phyloP scores from a whole-genome alignment of 345 rosid genomes.

The Anacardium occidentale region DNA sequence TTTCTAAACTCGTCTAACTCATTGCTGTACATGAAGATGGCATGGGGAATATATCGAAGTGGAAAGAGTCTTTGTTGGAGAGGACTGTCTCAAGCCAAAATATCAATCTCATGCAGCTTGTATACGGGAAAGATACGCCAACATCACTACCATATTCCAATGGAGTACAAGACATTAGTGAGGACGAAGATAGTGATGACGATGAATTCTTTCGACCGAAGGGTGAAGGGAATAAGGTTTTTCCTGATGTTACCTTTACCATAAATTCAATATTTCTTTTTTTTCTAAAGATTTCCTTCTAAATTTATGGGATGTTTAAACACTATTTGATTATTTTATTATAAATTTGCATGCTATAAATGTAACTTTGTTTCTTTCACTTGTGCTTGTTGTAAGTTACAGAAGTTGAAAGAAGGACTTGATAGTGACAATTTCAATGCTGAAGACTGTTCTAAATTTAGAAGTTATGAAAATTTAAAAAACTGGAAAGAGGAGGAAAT shows the following conservation, averaged over 20 bases:
- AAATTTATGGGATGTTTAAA: background rate
- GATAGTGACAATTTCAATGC: conserved; percentile 39
- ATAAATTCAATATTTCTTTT: background rate
- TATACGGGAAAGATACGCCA: conserved; percentile 63
- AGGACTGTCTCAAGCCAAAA: conserved; percentile 50
- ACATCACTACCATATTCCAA: conserved; percentile 28
- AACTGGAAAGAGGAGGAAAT: conserved; percentile 67
- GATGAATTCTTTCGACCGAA: conserved; percentile 89
- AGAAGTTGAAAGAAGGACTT: conserved; percentile 50
- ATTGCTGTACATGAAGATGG: conserved; percentile 38
- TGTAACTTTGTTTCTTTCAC: background rate
- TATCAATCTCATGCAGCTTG: conserved; percentile 71
- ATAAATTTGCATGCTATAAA: background rate
- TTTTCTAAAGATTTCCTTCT: background rate
- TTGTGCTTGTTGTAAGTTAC: conserved; percentile 28
- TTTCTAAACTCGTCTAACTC: conserved; percentile 20
- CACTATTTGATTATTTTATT: background rate
- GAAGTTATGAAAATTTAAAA: conserved; percentile 42
- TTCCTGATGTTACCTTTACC: conserved; percentile 15
- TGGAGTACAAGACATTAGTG: conserved; percentile 45
- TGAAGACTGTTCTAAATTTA: conserved; percentile 81
- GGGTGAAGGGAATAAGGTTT: conserved; percentile 70
- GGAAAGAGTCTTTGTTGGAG: conserved; percentile 74
- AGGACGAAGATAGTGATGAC: conserved; percentile 57
- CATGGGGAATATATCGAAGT: conserved; percentile 74